Base-by-base conservation (phyloP, 2,329 filamentous ascomycete genomes). In the Nemania diffusa region DNA sequence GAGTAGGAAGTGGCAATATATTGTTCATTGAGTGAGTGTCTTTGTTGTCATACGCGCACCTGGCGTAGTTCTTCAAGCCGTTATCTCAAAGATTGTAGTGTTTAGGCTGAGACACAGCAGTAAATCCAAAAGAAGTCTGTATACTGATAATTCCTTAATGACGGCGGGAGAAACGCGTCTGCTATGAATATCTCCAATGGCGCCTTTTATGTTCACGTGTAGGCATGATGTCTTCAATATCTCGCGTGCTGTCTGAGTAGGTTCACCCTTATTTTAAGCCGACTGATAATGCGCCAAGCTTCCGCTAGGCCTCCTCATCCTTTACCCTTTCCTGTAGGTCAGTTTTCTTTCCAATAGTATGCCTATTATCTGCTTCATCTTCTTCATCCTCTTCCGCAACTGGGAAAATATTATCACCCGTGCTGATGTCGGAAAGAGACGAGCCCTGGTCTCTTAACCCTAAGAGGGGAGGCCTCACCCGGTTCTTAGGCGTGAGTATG, bases 321-420 rank as follows among this genome's bases (percentile, higher is more conserved):
- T n/a, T 46, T 6, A 20, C 20, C 37, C 26, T 11, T 27, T 40
- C 17, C 11, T 32, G 3, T n/a, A 15, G 6, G 5, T n/a, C 26
- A 15, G 6, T 24, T 6, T 26, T 9, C 22, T 22, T 34, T 44
- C 7, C 27, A 4, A 29, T 27, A 32, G 3, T 8, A 32, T 24
- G 5, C 17, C 24, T 20, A 22, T 61, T 26, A 5, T 22, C 20
- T 20, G 34, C 34, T 4, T 24, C n/a, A 11, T 50, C 11, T 2
- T 62, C 51, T 29, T 62, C 60, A 9, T 56, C 60, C 9, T 56
- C 60, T 27, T 62, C 60, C 20, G 11, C 20, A 27, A 56, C 59
- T 13, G 20, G 6, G 8, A 44, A 20, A 20, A 44, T 56, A 15
- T 62, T 15, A 20, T 40, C 32, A 15, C 4, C 17, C 22, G 22